Evolutionary conservation across 306 rosid species (phyloP).

Genomic region (Carpinus viminea): DNA sequence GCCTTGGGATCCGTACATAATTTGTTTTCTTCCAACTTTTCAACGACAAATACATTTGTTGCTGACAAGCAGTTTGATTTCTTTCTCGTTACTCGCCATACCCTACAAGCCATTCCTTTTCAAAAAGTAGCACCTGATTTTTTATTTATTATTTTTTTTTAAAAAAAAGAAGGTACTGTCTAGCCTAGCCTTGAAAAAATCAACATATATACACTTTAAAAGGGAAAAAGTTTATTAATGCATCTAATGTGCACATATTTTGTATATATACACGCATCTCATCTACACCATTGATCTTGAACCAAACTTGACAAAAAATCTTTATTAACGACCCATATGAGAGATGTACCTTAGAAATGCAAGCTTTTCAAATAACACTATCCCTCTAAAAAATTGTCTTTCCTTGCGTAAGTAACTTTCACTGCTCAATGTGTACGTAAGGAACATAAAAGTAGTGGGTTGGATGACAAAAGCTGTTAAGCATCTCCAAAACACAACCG

Average conservation of each 20-base stretch:
- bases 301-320: too few species aligned
- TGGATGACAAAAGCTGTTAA: neutral
- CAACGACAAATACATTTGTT: neutral
- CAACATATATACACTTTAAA: conserved; percentile 21
- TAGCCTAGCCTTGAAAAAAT: conserved; percentile 14
- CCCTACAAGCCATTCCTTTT: conserved; percentile 43
- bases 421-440: conserved; percentile 36
- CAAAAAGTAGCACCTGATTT: conserved; percentile 26
- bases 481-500: too few species aligned
- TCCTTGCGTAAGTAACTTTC: conserved; percentile 33
- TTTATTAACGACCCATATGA: too few species aligned
- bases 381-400: neutral
- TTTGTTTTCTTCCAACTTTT: conserved; percentile 21
- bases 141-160: too few species aligned
- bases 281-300: too few species aligned
- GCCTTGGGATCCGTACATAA: neutral
- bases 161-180: neutral
- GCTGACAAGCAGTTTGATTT: conserved; percentile 36
- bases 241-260: too few species aligned
- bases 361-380: too few species aligned
- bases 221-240: too few species aligned
- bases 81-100: neutral
- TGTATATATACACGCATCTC: too few species aligned
- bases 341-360: too few species aligned
- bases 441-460: conserved; percentile 39